Evolutionary conservation across 257 asterid species (phyloP).

Genomic region (Paulownia fortunei): DNA sequence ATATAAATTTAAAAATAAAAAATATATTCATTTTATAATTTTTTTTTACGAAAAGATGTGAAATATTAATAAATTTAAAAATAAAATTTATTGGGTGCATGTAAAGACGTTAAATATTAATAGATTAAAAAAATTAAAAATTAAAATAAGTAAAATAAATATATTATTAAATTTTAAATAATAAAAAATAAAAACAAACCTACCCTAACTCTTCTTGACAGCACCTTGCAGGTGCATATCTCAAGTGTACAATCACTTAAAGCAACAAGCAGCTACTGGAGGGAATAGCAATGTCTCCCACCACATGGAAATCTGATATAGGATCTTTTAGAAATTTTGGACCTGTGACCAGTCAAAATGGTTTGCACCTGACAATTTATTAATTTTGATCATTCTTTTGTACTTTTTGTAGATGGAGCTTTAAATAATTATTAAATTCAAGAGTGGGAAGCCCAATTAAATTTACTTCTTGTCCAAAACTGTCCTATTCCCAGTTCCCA

Average conservation of each 20-base stretch:
- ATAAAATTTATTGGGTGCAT: too few relatives aligned
- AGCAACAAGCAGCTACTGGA: neutral
- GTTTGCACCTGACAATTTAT: constrained; percentile 31
- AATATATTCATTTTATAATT: too few relatives aligned
- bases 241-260: neutral
- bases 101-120: too few relatives aligned
- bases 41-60: too few relatives aligned
- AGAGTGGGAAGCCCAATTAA: constrained; percentile 33
- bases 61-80: too few relatives aligned
- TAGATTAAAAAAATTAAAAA: too few relatives aligned
- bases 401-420: constrained; percentile 33
- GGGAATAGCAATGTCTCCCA: neutral
- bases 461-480: constrained; percentile 11
- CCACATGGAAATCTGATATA: constrained; percentile 16
- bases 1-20: too few relatives aligned
- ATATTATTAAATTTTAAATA: too few relatives aligned
- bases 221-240: neutral
- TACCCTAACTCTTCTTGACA: neutral
- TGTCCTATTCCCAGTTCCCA: neutral
- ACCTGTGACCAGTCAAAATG: constrained; percentile 30
- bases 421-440: constrained; percentile 29
- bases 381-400: constrained; percentile 17
- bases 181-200: neutral
- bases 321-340: neutral
- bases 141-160: too few relatives aligned